Conservation (phyloP, 2,329 filamentous ascomycete genomes). For the Didymella pinodella region DNA sequence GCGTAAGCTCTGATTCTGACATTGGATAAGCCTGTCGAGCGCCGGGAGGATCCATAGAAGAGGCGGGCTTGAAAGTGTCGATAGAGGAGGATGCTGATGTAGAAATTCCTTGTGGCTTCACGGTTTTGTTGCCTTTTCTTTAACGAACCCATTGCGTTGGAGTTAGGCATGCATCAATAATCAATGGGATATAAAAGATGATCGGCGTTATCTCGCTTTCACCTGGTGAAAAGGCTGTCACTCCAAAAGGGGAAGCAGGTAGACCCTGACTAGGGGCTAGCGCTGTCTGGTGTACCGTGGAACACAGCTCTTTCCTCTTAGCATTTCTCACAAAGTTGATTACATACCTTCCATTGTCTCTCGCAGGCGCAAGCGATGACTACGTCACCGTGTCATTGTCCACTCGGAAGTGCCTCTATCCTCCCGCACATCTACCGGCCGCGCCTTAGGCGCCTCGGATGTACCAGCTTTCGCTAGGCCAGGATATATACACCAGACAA, state of each 20-base stretch:
- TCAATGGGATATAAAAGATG: not conserved
- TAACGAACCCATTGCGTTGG: constrained; percentile 3
- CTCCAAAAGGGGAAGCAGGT: constrained; percentile 3
- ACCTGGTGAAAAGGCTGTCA: not conserved
- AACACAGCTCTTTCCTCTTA: constrained; percentile 1
- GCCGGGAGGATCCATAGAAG: not conserved
- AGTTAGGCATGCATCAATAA: not conserved
- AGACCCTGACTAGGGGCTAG: constrained; percentile 7
- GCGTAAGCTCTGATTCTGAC: not conserved
- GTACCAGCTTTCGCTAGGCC: not conserved
- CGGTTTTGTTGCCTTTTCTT: not conserved
- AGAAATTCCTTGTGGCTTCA: not conserved
- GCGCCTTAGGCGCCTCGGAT: constrained; percentile 10
- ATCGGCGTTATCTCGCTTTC: constrained; percentile 1
- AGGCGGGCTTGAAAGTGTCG: too few species aligned
- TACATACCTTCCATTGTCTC: not conserved
- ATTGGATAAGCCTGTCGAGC: not conserved
- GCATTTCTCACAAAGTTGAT: not conserved
- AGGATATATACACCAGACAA: not conserved
- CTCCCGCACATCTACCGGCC: not conserved
- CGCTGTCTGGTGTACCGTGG: not conserved
- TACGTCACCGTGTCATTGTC: not conserved
- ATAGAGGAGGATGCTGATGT: not conserved
- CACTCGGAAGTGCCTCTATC: not conserved
- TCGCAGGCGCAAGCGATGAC: not conserved